phyloP scores from a whole-genome alignment of 2,329 filamentous ascomycete species.

The Ophiostoma triangulosporum region DNA sequence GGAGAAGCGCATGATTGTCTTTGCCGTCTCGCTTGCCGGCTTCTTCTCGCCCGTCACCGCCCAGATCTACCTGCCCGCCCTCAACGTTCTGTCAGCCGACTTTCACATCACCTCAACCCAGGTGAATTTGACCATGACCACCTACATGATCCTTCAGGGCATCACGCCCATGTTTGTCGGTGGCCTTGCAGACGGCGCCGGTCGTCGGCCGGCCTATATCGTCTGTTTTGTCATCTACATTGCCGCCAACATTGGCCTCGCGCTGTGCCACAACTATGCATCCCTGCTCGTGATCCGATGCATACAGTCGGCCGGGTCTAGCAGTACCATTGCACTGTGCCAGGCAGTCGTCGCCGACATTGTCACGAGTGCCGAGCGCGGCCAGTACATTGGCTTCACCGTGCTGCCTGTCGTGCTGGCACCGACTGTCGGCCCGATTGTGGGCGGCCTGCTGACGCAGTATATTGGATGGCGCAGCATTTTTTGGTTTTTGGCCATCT shows the following conservation, averaged over 20 bases:
- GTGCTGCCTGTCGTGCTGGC: conserved; percentile 34
- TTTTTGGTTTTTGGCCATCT: conserved; percentile 48
- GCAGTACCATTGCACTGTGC: conserved; percentile 43
- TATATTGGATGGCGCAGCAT: conserved; percentile 46
- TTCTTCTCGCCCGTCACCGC: conserved; percentile 32
- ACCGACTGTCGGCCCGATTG: conserved; percentile 37
- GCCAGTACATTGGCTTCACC: conserved; percentile 41
- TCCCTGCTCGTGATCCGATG: conserved; percentile 40
- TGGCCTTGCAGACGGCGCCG: conserved; percentile 38
- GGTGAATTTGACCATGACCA: conserved; percentile 38
- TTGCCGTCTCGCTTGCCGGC: conserved; percentile 24
- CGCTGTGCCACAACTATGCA: conserved; percentile 32
- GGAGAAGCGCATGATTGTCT: conserved; percentile 26
- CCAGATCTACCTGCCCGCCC: conserved; percentile 41
- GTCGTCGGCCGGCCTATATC: conserved; percentile 39
- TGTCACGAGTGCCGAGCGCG: conserved; percentile 46
- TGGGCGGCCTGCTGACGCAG: conserved; percentile 44
- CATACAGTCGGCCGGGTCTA: conserved; percentile 44
- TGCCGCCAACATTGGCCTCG: conserved; percentile 38
- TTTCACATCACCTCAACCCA: conserved; percentile 23
- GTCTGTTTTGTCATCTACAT: conserved; percentile 39
- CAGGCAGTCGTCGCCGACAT: conserved; percentile 50
- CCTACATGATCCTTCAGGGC: conserved; percentile 48
- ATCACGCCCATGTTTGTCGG: conserved; percentile 43
- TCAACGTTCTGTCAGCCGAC: conserved; percentile 32